phyloP scores from a whole-genome alignment of 2,329 filamentous ascomycete genomes.

The Zelopaecilomyces penicillatus region DNA sequence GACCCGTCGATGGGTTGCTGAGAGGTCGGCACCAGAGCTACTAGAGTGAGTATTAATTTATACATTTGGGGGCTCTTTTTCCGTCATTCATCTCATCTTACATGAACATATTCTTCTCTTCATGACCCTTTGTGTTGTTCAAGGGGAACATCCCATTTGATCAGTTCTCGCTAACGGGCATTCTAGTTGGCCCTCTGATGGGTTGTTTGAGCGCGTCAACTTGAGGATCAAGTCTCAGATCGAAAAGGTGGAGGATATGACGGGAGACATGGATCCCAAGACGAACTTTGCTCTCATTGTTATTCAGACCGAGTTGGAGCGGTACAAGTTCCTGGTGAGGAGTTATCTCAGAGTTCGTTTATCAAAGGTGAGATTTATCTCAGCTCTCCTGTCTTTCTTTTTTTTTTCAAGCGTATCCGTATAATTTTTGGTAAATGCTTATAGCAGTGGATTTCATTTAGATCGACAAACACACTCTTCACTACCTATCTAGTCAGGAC shows the following conservation, averaged over 20 bases:
- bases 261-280: slow-evolving; percentile 77
- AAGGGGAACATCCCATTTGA: neutral
- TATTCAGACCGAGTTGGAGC: slow-evolving; percentile 90
- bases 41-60: slow-evolving; percentile 50
- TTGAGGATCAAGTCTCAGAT: slow-evolving; percentile 62
- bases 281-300: slow-evolving; percentile 91
- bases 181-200: slow-evolving; percentile 54
- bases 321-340: slow-evolving; percentile 85
- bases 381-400: neutral
- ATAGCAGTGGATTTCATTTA: slow-evolving; percentile 21
- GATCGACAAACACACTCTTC: slow-evolving; percentile 70
- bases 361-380: slow-evolving; percentile 55
- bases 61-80: neutral
- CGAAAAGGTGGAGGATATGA: slow-evolving; percentile 65
- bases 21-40: slow-evolving; percentile 84
- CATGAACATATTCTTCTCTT: neutral
- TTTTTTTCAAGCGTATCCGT: neutral
- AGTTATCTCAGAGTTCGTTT: slow-evolving; percentile 78
- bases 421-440: neutral
- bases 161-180: no score
- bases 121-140: neutral
- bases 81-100: neutral
- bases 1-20: slow-evolving; percentile 87
- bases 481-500: slow-evolving; percentile 55
- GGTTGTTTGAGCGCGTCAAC: slow-evolving; percentile 75